Base-by-base conservation (phyloP, 208 protist species). In the Naegleria gruberi region DNA sequence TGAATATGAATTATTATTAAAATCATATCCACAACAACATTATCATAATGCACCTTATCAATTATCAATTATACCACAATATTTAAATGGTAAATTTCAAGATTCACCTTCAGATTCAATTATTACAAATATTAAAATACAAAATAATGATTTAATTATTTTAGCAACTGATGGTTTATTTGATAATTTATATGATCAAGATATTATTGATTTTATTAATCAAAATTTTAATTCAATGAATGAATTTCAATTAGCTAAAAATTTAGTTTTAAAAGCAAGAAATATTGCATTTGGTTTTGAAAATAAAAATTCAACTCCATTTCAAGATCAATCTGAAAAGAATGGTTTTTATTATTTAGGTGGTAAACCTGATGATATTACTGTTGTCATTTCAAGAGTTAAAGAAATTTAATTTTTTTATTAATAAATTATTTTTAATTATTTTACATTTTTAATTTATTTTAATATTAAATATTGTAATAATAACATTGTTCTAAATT, bases 41-140 rank as follows among this genome's bases (percentile, higher is more conserved):
- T 94, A 93, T 92, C 97, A 97, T 92, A 98, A 97, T 93, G 94
- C 95, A 5, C 96, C 96, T 15, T 97, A 96, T 90, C 96, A 98
- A 93, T 94, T 98, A 30, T 94, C 95, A 19, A 93, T 98, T 87
- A 89, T 97, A 57, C 96, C 96, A 6, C 34, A 82, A 7, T 77
- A 37, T 43, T 82, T 42, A 42, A 37, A 8, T 23, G 37, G 37
- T 42, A 43, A 7, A 82, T 43, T 82, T 43, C 5, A 43, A 8
- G 74, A 82, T 82, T 17, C 12, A 42, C 34, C 74, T 42, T 23
- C 6, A 82, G 74, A 82, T 82, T 4, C 74, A 37, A 17, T 91
- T 93, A 94, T 3, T 95, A 97, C 90, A 82, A 90, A 0, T 93
- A 95, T 30, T 91, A 90, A 23, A 95, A 96, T 91, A 94, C 91